phyloP scores from a whole-genome alignment of 257 asterid genomes.

The Salvia rosmarinus region DNA sequence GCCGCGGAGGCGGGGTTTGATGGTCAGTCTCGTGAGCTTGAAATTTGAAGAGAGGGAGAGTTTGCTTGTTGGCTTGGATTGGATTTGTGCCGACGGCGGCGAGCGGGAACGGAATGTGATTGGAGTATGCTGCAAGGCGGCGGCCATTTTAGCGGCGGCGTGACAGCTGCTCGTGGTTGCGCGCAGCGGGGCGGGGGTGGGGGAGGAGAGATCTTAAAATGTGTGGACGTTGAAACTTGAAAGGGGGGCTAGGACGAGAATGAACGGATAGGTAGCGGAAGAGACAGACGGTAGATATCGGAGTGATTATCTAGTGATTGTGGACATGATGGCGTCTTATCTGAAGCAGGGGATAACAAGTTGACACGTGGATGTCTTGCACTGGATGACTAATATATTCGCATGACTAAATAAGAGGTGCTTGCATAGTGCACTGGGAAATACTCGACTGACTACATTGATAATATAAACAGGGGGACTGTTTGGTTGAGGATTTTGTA shows the following conservation, averaged over 20 bases:
- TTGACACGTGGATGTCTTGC: constrained; percentile 45
- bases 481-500: background rate
- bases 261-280: constrained; percentile 34
- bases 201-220: background rate
- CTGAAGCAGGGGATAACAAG: constrained; percentile 37
- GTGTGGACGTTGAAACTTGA: constrained; percentile 24
- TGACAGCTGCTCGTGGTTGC: constrained; percentile 9
- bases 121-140: constrained; percentile 29
- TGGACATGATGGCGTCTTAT: constrained; percentile 52
- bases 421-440: background rate
- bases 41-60: constrained; percentile 30
- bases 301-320: constrained; percentile 41
- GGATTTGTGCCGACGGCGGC: constrained; percentile 27
- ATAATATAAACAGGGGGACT: background rate
- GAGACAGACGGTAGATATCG: constrained; percentile 42
- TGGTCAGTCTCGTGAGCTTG: constrained; percentile 19
- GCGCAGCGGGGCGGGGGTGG: background rate
- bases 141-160: constrained; percentile 36
- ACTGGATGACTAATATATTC: background rate
- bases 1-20: constrained; percentile 27
- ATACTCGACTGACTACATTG: background rate
- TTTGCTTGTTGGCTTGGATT: background rate
- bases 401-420: background rate
- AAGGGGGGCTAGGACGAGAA: constrained; percentile 39
- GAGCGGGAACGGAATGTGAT: constrained; percentile 31